These are phyloP conservation scores for Puccinia polysora DNA, from an alignment of 1,284 basidiomycete genomes.

Conservation along the genomic window DNA sequence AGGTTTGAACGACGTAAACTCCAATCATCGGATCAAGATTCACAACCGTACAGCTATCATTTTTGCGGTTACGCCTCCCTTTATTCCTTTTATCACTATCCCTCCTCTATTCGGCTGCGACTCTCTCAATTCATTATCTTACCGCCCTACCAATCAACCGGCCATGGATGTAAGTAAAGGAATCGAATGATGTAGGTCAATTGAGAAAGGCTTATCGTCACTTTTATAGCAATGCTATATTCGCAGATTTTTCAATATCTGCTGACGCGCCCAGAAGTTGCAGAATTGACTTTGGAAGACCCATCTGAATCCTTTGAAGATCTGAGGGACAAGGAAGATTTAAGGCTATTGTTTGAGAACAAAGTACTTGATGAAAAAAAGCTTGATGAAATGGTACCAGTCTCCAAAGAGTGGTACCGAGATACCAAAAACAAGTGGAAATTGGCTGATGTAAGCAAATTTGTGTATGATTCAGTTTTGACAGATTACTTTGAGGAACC, in stretches of 20 bases:
- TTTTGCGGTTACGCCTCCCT: constrained; percentile 86
- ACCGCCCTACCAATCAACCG: constrained; percentile 80
- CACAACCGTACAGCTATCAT: constrained; percentile 63
- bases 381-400: constrained; percentile 68
- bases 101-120: constrained; percentile 75
- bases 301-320: constrained; percentile 95
- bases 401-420: constrained; percentile 73
- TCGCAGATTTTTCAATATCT: constrained; percentile 75
- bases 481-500: background rate
- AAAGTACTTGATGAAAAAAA: constrained; percentile 59
- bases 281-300: constrained; percentile 92
- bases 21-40: constrained; percentile 55
- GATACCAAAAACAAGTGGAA: constrained; percentile 75
- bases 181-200: background rate
- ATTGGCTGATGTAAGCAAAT: constrained; percentile 69
- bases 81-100: constrained; percentile 89
- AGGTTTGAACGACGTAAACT: constrained; percentile 79
- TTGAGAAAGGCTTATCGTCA: background rate
- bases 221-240: constrained; percentile 71
- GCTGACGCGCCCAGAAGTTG: constrained; percentile 64
- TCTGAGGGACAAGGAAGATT: constrained; percentile 83
- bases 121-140: constrained; percentile 91
- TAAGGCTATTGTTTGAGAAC: constrained; percentile 69
- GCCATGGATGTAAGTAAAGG: constrained; percentile 73
- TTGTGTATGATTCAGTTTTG: constrained; percentile 6